Evolutionary conservation across 139 green algal species (phyloP).

Genomic region (Asterochloris erici): DNA sequence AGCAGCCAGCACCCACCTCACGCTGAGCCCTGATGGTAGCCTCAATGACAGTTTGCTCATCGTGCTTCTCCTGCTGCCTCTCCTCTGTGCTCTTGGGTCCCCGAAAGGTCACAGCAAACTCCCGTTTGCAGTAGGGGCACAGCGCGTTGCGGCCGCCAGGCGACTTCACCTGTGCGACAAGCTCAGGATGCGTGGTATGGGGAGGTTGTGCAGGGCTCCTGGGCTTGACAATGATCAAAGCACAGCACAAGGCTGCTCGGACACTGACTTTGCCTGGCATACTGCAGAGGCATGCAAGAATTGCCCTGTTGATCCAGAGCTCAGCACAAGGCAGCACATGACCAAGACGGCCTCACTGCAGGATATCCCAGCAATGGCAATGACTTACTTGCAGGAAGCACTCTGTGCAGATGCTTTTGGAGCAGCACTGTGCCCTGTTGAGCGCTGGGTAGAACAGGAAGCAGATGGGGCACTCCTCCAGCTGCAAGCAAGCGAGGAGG

Average conservation of each 20-base stretch:
- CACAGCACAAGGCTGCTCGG: too few relatives aligned
- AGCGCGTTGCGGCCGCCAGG: not conserved
- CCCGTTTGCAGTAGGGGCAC: slow-evolving; percentile 23
- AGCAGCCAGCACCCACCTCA: too few relatives aligned
- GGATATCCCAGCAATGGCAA: not conserved
- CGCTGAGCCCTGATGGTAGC: too few relatives aligned
- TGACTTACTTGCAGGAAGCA: slow-evolving; percentile 43
- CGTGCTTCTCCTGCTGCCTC: not conserved
- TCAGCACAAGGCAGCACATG: not conserved
- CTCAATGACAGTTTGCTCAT: not conserved
- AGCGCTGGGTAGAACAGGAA: slow-evolving; percentile 51
- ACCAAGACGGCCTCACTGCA: not conserved
- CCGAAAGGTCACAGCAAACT: slow-evolving; percentile 2
- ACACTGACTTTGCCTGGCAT: too few relatives aligned
- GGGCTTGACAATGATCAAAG: too few relatives aligned
- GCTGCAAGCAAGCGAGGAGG: not conserved
- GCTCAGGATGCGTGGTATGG: not conserved
- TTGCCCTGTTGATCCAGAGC: not conserved
- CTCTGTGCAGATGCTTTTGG: slow-evolving; percentile 60
- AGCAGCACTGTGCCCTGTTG: slow-evolving; percentile 57
- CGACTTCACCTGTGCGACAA: slow-evolving; percentile 8
- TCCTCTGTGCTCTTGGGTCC: not conserved
- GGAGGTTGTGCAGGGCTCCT: not conserved
- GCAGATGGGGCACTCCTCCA: slow-evolving; percentile 69
- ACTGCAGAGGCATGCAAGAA: not conserved